Conservation (phyloP, 495 filamentous ascomycete genomes). For the Talaromyces adpressus region DNA sequence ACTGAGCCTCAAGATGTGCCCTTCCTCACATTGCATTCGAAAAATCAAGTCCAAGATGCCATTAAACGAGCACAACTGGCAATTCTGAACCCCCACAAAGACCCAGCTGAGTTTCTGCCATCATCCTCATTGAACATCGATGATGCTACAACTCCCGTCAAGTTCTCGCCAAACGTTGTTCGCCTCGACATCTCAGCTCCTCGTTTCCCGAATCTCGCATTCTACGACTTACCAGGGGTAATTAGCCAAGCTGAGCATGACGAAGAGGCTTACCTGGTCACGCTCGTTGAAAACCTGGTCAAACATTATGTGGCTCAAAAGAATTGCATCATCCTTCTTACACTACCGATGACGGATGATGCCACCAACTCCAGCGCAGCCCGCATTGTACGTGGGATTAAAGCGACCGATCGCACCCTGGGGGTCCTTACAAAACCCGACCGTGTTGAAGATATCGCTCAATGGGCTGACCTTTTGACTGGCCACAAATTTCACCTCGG, state of each 20-base stretch:
- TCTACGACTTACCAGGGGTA: conserved; percentile 77
- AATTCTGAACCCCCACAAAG: conserved; percentile 51
- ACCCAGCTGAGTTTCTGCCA: conserved; percentile 41
- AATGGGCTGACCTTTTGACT: conserved; percentile 53
- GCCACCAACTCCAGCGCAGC: conserved; percentile 64
- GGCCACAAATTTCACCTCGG: conserved; percentile 49
- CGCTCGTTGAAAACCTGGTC: conserved; percentile 61
- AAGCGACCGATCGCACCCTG: conserved; percentile 56
- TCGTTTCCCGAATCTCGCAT: conserved; percentile 59
- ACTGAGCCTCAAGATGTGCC: conserved; percentile 29
- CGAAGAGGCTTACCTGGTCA: conserved; percentile 57
- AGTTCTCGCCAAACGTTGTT: conserved; percentile 75
- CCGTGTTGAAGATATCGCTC: conserved; percentile 42
- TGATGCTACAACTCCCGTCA: conserved; percentile 37
- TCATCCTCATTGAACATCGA: conserved; percentile 16
- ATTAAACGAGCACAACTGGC: conserved; percentile 67
- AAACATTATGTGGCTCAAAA: conserved; percentile 55
- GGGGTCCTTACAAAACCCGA: conserved; percentile 83
- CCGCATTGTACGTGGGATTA: conserved; percentile 47
- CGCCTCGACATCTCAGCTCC: conserved; percentile 66
- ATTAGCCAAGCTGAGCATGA: conserved; percentile 57
- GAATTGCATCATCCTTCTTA: conserved; percentile 66
- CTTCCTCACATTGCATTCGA: conserved; percentile 33
- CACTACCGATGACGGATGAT: conserved; percentile 68
- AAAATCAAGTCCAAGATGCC: conserved; percentile 47